Conservation (phyloP, 2,329 filamentous ascomycete species). For the Fusarium begoniae region DNA sequence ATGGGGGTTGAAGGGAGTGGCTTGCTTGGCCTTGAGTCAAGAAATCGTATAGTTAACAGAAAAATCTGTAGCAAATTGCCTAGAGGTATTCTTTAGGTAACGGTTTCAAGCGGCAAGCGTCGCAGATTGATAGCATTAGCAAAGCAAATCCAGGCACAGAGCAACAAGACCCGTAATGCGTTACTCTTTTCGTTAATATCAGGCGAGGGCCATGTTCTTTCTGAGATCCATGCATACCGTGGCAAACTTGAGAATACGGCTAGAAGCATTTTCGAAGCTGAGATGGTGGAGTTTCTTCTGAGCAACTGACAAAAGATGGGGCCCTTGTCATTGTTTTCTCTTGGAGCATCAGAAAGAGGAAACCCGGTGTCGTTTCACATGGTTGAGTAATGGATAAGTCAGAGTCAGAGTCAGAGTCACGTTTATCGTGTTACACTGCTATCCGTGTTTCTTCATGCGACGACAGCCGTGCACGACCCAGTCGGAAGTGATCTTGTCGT, state of each 20-base stretch:
- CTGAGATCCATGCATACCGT: constrained; percentile 32
- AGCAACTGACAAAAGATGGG: constrained; percentile 6
- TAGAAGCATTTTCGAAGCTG: constrained; percentile 36
- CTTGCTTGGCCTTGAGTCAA: background rate
- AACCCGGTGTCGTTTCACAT: constrained; percentile 28
- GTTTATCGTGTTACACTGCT: constrained; percentile 7
- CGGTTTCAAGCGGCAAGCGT: constrained; percentile 25
- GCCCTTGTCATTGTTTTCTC: constrained; percentile 20
- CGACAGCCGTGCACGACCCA: constrained; percentile 30
- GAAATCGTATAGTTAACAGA: background rate
- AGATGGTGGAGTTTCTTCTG: constrained; percentile 21
- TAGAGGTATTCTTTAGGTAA: constrained; percentile 21
- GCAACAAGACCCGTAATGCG: constrained; percentile 25
- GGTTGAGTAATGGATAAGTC: constrained; percentile 20
- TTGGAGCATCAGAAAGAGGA: constrained; percentile 20
- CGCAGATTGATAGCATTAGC: constrained; percentile 31
- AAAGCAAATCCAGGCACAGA: constrained; percentile 28
- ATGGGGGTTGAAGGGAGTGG: background rate
- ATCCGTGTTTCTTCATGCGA: constrained; percentile 22
- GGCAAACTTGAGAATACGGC: constrained; percentile 33
- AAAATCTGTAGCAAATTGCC: background rate
- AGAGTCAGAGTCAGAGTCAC: constrained; percentile 14
- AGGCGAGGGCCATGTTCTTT: constrained; percentile 21
- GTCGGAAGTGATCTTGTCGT: constrained; percentile 17
- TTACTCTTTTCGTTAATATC: constrained; percentile 21